Evolutionary conservation across 768 basidiomycete species (phyloP).

Genomic region (Leccinum barrowsii): DNA sequence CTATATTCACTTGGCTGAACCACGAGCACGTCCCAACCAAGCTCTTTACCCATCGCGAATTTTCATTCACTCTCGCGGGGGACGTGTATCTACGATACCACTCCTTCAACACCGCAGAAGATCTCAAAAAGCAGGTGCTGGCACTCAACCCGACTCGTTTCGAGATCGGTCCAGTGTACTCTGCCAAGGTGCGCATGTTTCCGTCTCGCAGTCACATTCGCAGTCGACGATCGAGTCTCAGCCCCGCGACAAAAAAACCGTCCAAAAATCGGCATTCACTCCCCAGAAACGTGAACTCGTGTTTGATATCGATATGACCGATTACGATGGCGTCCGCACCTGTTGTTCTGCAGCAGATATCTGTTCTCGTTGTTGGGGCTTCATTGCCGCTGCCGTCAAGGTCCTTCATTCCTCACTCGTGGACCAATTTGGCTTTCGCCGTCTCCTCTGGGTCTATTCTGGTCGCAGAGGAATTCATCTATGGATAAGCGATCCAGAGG

Average conservation of each 20-base stretch:
- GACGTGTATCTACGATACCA: constrained; percentile 96
- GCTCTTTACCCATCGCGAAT: constrained; percentile 91
- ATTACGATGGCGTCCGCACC: constrained; percentile 93
- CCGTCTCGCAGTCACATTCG: background rate
- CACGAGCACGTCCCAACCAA: constrained; percentile 78
- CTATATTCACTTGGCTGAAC: constrained; percentile 92
- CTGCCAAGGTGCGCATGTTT: constrained; percentile 62
- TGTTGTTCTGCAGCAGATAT: constrained; percentile 92
- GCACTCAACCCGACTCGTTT: constrained; percentile 87
- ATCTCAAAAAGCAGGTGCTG: constrained; percentile 88
- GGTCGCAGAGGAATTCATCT: constrained; percentile 97
- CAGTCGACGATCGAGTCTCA: constrained; percentile 29
- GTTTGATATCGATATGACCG: constrained; percentile 99
- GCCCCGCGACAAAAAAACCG: constrained; percentile 88
- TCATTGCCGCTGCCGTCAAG: constrained; percentile 88
- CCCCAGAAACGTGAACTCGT: constrained; percentile 89
- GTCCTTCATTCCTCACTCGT: constrained; percentile 78
- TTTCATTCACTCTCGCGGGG: constrained; percentile 87
- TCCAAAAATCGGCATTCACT: constrained; percentile 62
- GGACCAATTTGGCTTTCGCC: constrained; percentile 86
- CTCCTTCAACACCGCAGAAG: constrained; percentile 80
- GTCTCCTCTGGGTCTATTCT: constrained; percentile 97
- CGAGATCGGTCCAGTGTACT: constrained; percentile 95
- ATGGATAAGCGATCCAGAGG: constrained; percentile 91
- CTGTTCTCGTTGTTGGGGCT: constrained; percentile 91